Conservation (phyloP, 75 land plant species). For the Gnetum montanum region DNA sequence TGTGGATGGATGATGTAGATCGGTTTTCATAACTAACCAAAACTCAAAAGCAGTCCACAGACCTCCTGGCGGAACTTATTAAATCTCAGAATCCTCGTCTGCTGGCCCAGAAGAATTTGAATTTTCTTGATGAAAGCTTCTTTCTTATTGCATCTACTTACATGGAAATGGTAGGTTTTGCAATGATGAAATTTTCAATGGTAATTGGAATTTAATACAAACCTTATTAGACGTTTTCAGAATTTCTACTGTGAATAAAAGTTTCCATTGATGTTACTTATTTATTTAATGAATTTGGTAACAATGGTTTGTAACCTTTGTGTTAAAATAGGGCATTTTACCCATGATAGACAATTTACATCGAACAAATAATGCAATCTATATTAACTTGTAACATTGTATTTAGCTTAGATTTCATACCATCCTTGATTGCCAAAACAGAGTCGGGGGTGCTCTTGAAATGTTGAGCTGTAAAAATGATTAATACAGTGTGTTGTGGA, state of each 20-base stretch:
- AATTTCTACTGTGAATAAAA: neutral
- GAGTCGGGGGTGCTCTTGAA: no score
- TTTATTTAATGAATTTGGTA: neutral
- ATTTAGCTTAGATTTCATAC: no score
- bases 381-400: no score
- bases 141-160: constrained; percentile 33
- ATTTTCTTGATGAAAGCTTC: constrained; percentile 21
- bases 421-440: no score
- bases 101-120: constrained; percentile 20
- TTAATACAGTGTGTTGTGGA: no score
- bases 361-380: no score
- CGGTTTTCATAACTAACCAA: constrained; percentile 23
- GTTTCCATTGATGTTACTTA: neutral
- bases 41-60: constrained; percentile 21
- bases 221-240: neutral
- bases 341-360: no score
- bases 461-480: no score
- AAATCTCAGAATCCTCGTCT: constrained; percentile 14
- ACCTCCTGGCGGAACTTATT: constrained; percentile 26
- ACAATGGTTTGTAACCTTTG: no score
- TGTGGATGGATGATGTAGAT: no score
- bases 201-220: neutral
- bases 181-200: constrained; percentile 1
- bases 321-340: no score
- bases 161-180: constrained; percentile 34